These are phyloP conservation scores for Phytopythium mirpurense DNA, from an alignment of 352 stramenopile genomes.

Conservation along the genomic window DNA sequence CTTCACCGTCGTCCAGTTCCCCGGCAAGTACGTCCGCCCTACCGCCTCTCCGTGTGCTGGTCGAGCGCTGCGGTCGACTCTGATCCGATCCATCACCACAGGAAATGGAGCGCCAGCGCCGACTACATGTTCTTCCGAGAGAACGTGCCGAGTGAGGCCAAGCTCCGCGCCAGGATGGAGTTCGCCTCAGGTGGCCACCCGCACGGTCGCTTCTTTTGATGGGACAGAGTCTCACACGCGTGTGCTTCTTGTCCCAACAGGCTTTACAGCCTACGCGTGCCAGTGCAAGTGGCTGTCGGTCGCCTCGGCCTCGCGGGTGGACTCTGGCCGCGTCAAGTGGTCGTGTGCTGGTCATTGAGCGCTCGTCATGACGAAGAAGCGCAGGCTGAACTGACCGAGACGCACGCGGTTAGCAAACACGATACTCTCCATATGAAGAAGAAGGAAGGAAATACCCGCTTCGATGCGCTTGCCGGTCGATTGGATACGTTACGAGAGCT, in stretches of 20 bases:
- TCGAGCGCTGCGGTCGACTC: not conserved
- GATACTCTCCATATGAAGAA: too few relatives aligned
- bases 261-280: slow-evolving; percentile 62
- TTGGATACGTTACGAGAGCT: slow-evolving; percentile 19
- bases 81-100: slow-evolving; percentile 10
- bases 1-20: slow-evolving; percentile 75
- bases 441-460: not conserved
- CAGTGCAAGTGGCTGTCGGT: slow-evolving; percentile 81
- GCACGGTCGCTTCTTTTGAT: not conserved
- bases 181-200: slow-evolving; percentile 26
- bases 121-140: slow-evolving; percentile 88
- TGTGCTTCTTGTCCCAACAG: slow-evolving; percentile 10
- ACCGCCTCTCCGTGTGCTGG: not conserved
- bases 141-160: slow-evolving; percentile 67
- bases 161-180: slow-evolving; percentile 65
- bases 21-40: slow-evolving; percentile 39
- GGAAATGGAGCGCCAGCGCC: slow-evolving; percentile 58
- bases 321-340: slow-evolving; percentile 64
- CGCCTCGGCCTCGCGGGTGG: slow-evolving; percentile 34
- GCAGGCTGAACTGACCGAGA: too few relatives aligned
- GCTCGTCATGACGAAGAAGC: not conserved
- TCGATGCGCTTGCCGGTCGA: not conserved
- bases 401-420: too few relatives aligned
- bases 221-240: slow-evolving; percentile 2
- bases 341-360: slow-evolving; percentile 56